Conservation (phyloP, 768 basidiomycete species). For the Terana coerulea region DNA sequence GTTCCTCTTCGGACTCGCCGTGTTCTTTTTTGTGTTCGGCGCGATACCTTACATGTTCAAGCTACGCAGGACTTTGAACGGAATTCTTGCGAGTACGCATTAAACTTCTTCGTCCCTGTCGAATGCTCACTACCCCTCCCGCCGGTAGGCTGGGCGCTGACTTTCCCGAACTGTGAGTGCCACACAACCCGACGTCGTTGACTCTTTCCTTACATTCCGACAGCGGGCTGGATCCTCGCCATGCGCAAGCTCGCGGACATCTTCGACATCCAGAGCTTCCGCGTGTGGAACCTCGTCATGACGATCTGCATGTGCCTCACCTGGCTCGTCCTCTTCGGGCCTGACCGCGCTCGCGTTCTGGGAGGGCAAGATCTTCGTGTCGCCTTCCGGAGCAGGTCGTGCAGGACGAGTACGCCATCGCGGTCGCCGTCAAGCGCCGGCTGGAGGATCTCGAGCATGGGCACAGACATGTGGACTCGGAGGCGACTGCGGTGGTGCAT, state of each 20-base stretch:
- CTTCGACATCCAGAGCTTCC: constrained; percentile 37
- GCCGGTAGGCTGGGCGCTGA: constrained; percentile 41
- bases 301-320: constrained; percentile 35
- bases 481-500: too few species aligned
- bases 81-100: constrained; percentile 42
- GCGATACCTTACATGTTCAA: constrained; percentile 47
- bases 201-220: not conserved
- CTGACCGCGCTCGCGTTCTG: constrained; percentile 39
- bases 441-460: too few species aligned
- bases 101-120: not conserved
- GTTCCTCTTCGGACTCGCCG: constrained; percentile 42
- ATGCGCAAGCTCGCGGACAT: constrained; percentile 39
- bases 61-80: constrained; percentile 39
- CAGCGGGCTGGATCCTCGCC: constrained; percentile 44
- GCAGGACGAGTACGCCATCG: constrained; percentile 25
- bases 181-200: not conserved
- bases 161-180: constrained; percentile 39
- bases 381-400: constrained; percentile 39
- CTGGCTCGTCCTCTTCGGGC: constrained; percentile 39
- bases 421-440: too few species aligned
- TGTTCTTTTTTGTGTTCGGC: constrained; percentile 45
- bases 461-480: too few species aligned
- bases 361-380: constrained; percentile 41
- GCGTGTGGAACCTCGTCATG: constrained; percentile 37
- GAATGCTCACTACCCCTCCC: not conserved